A percentile compares a stretch with the other conserved stretches of the same genome.
Conservation (phyloP, 208 protist species). For the Crithidia expoeki region DNA sequence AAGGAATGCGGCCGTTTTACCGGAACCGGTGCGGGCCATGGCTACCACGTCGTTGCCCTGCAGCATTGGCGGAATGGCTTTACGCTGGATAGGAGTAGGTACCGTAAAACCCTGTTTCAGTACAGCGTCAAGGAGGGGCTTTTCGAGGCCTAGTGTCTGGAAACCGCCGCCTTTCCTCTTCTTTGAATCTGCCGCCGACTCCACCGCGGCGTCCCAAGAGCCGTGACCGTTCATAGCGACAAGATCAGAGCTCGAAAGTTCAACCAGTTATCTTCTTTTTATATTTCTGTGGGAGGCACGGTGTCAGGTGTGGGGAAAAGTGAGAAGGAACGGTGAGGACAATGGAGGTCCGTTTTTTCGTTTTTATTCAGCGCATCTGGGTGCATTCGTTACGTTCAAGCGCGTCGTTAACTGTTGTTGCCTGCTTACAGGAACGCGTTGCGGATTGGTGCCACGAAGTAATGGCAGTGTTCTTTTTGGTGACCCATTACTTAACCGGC, state of each 20-base stretch:
- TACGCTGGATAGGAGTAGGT: conserved; percentile 99
- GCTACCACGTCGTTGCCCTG: conserved; percentile 98
- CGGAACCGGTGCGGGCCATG: conserved; percentile 99
- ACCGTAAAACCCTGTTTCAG: conserved; percentile 96
- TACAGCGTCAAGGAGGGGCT: conserved; percentile 93
- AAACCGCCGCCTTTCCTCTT: conserved; percentile 90
- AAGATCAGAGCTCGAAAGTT: not conserved
- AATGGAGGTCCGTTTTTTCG: no score
- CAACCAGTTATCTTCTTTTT: conserved; percentile 4
- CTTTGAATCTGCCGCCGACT: conserved; percentile 54
- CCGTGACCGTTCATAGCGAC: conserved; percentile 61
- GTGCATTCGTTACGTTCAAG: no score
- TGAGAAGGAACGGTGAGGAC: no score
- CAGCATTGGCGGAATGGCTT: conserved; percentile 94
- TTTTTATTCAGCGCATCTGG: no score
- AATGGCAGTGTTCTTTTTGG: no score
- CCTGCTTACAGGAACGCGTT: no score
- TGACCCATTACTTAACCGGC: no score
- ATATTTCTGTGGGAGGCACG: no score
- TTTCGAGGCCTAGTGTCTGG: conserved; percentile 89
- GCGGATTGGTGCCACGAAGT: no score
- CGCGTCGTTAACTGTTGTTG: no score
- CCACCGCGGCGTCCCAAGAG: conserved; percentile 75
- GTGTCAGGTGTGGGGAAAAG: no score
- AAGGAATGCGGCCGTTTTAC: conserved; percentile 99